A percentile compares a stretch with the other conserved stretches of the same genome.
Conservation (phyloP, 495 filamentous ascomycete genomes). For the Aspergillus homomorphus region DNA sequence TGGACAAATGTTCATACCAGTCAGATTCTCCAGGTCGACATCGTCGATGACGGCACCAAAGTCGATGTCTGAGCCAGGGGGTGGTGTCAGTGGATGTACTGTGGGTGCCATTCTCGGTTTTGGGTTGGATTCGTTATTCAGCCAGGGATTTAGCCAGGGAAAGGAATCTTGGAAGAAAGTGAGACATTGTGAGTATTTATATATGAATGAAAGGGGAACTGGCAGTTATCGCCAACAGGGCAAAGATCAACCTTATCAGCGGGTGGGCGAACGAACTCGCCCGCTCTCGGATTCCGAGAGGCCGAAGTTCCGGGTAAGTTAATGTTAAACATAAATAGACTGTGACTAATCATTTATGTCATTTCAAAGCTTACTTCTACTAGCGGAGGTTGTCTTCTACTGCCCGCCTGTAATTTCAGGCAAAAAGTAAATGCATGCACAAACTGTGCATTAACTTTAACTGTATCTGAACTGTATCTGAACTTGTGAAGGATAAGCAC, state of each 20-base stretch:
- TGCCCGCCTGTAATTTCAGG: too few species aligned
- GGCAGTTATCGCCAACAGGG: background rate
- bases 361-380: too few species aligned
- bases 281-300: background rate
- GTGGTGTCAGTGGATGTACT: constrained; percentile 19
- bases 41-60: constrained; percentile 58
- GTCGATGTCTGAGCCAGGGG: constrained; percentile 49
- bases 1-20: constrained; percentile 29
- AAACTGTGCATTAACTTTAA: too few species aligned
- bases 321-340: background rate
- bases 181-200: too few species aligned
- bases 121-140: background rate
- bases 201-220: background rate
- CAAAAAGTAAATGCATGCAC: too few species aligned
- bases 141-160: background rate
- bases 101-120: constrained; percentile 13
- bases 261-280: background rate
- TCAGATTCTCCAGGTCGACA: constrained; percentile 57
- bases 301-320: background rate
- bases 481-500: too few species aligned
- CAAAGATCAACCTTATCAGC: background rate
- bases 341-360: background rate
- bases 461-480: too few species aligned
- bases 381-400: too few species aligned
- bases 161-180: too few species aligned